Evolutionary conservation across 331 rosid species (phyloP), one percentile per base, ranked within the genome.

Genomic region (Quercus tomentella): DNA sequence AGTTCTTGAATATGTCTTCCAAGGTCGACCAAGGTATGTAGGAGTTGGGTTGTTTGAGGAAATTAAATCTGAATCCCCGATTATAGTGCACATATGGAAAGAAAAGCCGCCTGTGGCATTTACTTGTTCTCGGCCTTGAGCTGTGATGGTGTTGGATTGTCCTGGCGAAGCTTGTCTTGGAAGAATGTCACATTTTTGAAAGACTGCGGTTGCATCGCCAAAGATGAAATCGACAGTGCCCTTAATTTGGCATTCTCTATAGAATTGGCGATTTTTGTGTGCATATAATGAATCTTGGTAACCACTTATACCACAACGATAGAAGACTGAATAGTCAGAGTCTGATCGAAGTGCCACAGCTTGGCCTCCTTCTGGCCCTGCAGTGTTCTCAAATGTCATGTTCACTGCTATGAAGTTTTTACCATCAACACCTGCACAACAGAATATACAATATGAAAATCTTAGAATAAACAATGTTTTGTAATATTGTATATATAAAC

Each of bases 321-420:
- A 71, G 26, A 71, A 71, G 4, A 71, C 4, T 17, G 75, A 71
- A 18, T 37, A 55, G 74, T 70, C 74, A 70, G 74, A 23, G 6
- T 12, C 35, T 45, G 75, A 71, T 5, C 75, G 16, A 3, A 70
- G 23, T 14, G 74, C 74, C 56, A 70, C 74, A 3, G 74, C 75
- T 71, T 71, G 75, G 4, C 16, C 6, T 17, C n/a, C 74, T n/a
- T n/a, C 28, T 70, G 41, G 55, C 11, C 74, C 74, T 41, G 74
- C 74, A 4, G 21, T 71, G 4, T 49, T 71, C 75, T 71, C 75
- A 52, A 71, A 71, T 20, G 75, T 71, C 5, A 71, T 71, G 58
- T 45, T 23, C 4, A 45, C 16, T 5, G 35, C 75, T 5, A 71
- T 14, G 17, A 71, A 71, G 7, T 20, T 49, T 12, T 25, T 5